A percentile compares a stretch with the other conserved stretches of the same genome.
Evolutionary conservation across 2,329 filamentous ascomycete genomes (phyloP).

Genomic region (Xylariaceae sp.): DNA sequence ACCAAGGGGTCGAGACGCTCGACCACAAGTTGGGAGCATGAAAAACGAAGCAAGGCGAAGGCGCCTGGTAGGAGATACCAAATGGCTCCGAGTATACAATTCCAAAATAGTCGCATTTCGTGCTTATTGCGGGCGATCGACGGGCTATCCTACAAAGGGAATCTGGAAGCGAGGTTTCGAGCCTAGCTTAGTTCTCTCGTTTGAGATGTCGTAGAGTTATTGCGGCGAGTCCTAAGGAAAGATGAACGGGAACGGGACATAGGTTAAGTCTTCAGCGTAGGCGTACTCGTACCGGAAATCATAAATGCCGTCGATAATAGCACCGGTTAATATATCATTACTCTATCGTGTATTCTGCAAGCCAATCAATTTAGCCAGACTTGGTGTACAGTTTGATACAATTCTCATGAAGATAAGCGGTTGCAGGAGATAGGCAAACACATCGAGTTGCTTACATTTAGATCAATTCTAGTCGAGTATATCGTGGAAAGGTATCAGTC

Average conservation of each 20-base stretch:
- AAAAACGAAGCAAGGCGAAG: conserved; percentile 31
- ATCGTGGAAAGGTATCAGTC: not conserved
- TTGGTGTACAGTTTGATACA: not conserved
- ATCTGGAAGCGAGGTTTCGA: not conserved
- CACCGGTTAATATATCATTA: conserved; percentile 20
- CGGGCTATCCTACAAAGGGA: not conserved
- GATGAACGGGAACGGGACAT: not conserved
- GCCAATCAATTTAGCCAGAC: conserved; percentile 13
- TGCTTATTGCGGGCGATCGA: not conserved
- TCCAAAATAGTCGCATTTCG: conserved; percentile 16
- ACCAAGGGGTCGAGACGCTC: conserved; percentile 33
- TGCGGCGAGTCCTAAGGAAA: not conserved
- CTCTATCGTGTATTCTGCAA: conserved; percentile 17
- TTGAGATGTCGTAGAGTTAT: not conserved
- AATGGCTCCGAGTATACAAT: not conserved
- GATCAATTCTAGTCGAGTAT: not conserved
- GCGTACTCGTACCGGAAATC: not conserved
- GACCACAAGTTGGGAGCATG: conserved; percentile 33
- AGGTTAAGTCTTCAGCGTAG: not conserved
- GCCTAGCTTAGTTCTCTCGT: not conserved
- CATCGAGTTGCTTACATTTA: not conserved
- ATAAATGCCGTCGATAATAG: conserved; percentile 12
- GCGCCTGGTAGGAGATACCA: conserved; percentile 5
- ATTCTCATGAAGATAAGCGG: conserved; percentile 5
- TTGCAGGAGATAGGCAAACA: not conserved